Evolutionary conservation across 2,329 filamentous ascomycete genomes (phyloP).

Genomic region (Capronia americana): DNA sequence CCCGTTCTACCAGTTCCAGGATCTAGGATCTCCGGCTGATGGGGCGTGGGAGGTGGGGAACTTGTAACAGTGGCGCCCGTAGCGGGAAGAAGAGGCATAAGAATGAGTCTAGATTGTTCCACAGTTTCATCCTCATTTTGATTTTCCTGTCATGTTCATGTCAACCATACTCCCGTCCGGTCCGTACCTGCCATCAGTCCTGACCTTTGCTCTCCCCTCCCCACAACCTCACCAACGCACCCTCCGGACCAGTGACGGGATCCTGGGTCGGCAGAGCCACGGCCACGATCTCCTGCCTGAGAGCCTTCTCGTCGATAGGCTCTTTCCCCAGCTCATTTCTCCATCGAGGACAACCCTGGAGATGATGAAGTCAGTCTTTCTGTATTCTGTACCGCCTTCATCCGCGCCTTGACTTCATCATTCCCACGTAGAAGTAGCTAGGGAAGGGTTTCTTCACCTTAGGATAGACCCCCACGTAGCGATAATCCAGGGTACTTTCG

Average conservation of each 20-base stretch:
- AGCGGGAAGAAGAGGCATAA: neutral
- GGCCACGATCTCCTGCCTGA: slow-evolving; percentile 29
- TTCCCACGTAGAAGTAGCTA: neutral
- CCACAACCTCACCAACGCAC: slow-evolving; percentile 36
- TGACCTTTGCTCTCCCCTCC: neutral
- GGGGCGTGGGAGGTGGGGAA: slow-evolving; percentile 45
- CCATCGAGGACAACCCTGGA: slow-evolving; percentile 38
- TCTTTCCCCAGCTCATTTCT: slow-evolving; percentile 37
- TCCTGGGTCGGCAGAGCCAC: slow-evolving; percentile 37
- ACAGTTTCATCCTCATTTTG: neutral
- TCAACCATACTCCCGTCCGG: neutral
- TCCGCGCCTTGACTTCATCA: neutral
- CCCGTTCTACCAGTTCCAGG: slow-evolving; percentile 44
- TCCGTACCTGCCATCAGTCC: neutral
- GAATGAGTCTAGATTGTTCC: neutral
- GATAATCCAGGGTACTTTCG: slow-evolving; percentile 42
- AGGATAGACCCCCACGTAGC: slow-evolving; percentile 47
- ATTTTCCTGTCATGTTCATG: neutral
- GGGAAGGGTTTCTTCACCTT: slow-evolving; percentile 44
- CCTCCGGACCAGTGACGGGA: slow-evolving; percentile 36
- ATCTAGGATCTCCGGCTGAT: slow-evolving; percentile 40
- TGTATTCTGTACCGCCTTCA: neutral
- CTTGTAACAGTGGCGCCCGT: slow-evolving; percentile 30
- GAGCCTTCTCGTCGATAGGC: slow-evolving; percentile 28
- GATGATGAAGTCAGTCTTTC: neutral